phyloP scores from a whole-genome alignment of 2,329 filamentous ascomycete genomes.

The Alternaria sp. region DNA sequence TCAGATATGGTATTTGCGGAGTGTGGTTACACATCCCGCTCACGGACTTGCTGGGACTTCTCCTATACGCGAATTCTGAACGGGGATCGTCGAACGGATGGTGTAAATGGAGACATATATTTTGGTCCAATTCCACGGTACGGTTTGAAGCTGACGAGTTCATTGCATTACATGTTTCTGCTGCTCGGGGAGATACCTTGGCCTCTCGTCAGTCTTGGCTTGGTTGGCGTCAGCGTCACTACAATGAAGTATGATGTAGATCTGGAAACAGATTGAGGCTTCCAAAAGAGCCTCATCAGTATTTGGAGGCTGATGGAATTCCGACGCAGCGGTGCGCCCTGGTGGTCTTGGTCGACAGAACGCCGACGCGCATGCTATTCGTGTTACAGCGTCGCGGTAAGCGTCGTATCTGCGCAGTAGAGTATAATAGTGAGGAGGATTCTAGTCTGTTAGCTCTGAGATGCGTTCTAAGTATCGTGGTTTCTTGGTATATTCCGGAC shows the following conservation, averaged over 20 bases:
- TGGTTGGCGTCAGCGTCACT: not conserved
- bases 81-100: not conserved
- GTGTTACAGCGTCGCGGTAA: not conserved
- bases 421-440: not conserved
- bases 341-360: not conserved
- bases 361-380: not conserved
- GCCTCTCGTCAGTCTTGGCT: not conserved
- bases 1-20: not conserved
- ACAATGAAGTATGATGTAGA: not conserved
- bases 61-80: not conserved
- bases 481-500: not conserved
- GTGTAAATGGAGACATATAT: not conserved
- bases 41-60: not conserved
- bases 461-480: not conserved
- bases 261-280: not conserved
- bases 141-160: not conserved
- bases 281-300: not conserved
- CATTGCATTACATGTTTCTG: not conserved
- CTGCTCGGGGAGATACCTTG: slow-evolving; percentile 1
- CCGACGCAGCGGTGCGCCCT: not conserved
- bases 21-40: not conserved
- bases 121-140: not conserved
- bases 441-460: not conserved
- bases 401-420: not conserved
- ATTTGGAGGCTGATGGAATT: not conserved